Evolutionary conservation across 2,329 filamentous ascomycete genomes (phyloP).

Genomic region (Aspergillus sp.): DNA sequence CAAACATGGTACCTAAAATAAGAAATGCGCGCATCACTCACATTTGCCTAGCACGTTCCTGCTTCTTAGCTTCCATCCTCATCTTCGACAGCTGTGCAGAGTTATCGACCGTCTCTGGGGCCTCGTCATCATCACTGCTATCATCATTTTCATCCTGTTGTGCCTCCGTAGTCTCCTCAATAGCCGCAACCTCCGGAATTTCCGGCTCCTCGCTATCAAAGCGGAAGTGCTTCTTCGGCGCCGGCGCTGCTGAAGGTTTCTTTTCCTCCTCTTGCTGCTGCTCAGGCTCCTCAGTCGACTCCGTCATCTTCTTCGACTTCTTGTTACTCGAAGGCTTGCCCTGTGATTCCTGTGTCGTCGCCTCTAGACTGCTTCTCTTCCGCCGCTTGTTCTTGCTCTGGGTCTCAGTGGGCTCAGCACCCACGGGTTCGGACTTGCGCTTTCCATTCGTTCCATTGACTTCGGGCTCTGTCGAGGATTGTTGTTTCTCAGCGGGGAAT

Average conservation of each 20-base stretch:
- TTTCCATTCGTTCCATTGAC: slow-evolving; percentile 32
- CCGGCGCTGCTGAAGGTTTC: slow-evolving; percentile 10
- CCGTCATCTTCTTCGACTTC: not conserved
- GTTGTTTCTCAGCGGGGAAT: slow-evolving; percentile 19
- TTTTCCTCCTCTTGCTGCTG: slow-evolving; percentile 19
- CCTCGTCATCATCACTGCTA: slow-evolving; percentile 44
- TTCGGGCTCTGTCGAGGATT: slow-evolving; percentile 14
- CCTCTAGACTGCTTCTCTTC: slow-evolving; percentile 32
- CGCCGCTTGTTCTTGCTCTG: slow-evolving; percentile 36
- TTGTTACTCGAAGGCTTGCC: slow-evolving; percentile 16
- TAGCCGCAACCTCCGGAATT: slow-evolving; percentile 21
- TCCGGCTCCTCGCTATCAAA: slow-evolving; percentile 46
- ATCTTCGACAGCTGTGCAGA: slow-evolving; percentile 40
- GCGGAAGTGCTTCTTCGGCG: slow-evolving; percentile 36
- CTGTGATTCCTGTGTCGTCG: slow-evolving; percentile 17
- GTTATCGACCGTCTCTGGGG: slow-evolving; percentile 46
- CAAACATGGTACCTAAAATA: not conserved
- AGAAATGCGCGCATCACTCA: slow-evolving; percentile 25
- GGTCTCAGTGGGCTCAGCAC: slow-evolving; percentile 24
- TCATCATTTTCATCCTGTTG: slow-evolving; percentile 29
- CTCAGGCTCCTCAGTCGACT: slow-evolving; percentile 8
- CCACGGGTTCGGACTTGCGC: slow-evolving; percentile 32
- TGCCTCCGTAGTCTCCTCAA: slow-evolving; percentile 23
- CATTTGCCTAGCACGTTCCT: slow-evolving; percentile 40
- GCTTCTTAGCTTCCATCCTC: slow-evolving; percentile 42